A percentile compares a stretch with the other conserved stretches of the same genome.
Evolutionary conservation across 768 basidiomycete species (phyloP).

Genomic region (Rhodotorula taiwanensis): DNA sequence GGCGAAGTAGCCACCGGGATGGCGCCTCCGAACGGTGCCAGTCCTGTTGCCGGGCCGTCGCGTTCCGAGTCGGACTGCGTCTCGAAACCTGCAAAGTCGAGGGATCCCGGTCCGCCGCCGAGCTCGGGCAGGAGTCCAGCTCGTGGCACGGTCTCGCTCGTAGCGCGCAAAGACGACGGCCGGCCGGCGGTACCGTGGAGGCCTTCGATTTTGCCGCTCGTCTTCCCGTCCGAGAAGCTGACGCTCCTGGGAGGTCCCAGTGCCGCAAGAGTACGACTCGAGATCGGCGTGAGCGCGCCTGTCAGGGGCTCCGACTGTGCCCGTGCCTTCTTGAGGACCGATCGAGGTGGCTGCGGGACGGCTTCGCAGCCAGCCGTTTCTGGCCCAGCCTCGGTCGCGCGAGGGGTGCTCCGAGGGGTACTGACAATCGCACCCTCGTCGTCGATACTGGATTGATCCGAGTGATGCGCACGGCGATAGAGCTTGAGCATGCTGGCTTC

Average conservation of each 20-base stretch:
- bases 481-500: conserved; percentile 19
- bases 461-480: background rate
- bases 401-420: background rate
- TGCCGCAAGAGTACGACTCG: conserved; percentile 48
- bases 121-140: background rate
- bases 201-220: conserved; percentile 68
- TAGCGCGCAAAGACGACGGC: too few species aligned
- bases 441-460: background rate
- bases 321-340: conserved; percentile 42
- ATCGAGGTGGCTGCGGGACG: conserved; percentile 16
- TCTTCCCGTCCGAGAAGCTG: conserved; percentile 92
- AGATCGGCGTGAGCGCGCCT: background rate
- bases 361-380: too few species aligned
- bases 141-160: background rate
- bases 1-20: too few species aligned
- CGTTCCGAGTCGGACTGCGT: too few species aligned
- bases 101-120: conserved; percentile 12
- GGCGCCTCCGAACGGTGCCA: too few species aligned
- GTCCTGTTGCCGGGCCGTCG: too few species aligned
- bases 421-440: background rate
- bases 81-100: conserved; percentile 34
- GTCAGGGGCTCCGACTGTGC: conserved; percentile 47
- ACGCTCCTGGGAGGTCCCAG: conserved; percentile 62
- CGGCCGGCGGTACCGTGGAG: too few species aligned
- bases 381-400: too few species aligned